Evolutionary conservation across 192 early-diverging fungal genomes (phyloP).

Genomic region (Geranomyces variabilis): DNA sequence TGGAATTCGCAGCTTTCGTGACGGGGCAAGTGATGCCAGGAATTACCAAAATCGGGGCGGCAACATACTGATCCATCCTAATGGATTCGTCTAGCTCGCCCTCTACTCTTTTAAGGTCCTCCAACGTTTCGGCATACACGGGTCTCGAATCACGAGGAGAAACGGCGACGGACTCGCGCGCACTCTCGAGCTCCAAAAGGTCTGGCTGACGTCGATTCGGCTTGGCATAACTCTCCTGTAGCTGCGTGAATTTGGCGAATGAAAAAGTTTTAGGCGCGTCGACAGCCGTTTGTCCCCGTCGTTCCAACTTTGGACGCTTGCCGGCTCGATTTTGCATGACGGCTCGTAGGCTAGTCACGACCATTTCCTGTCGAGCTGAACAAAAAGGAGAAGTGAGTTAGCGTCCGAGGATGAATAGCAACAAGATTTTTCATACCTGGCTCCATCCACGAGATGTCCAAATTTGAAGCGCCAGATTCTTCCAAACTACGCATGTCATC

Average conservation of each 20-base stretch:
- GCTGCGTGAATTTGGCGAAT: slow-evolving; percentile 7
- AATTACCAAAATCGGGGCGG: neutral
- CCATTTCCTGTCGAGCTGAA: slow-evolving; percentile 32
- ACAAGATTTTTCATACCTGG: slow-evolving; percentile 1
- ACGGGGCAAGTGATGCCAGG: too few species aligned
- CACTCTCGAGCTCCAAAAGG: neutral
- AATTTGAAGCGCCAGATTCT: neutral
- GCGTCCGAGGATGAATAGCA: neutral
- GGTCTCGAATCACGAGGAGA: neutral
- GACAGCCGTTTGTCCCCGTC: neutral
- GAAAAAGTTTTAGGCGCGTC: slow-evolving; percentile 6
- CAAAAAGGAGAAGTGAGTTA: neutral
- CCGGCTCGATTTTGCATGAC: slow-evolving; percentile 33
- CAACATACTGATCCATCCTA: too few species aligned
- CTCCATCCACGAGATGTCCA: slow-evolving; percentile 14
- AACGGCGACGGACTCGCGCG: neutral
- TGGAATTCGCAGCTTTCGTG: too few species aligned
- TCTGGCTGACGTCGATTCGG: neutral
- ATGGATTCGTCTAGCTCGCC: neutral
- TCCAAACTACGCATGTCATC: too few species aligned
- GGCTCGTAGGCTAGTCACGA: slow-evolving; percentile 35
- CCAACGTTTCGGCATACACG: slow-evolving; percentile 7
- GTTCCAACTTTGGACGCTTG: slow-evolving; percentile 14
- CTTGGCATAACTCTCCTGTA: neutral
- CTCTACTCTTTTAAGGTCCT: neutral